Evolutionary conservation across 2,329 filamentous ascomycete species (phyloP).

Genomic region (Elsinoe perseae): DNA sequence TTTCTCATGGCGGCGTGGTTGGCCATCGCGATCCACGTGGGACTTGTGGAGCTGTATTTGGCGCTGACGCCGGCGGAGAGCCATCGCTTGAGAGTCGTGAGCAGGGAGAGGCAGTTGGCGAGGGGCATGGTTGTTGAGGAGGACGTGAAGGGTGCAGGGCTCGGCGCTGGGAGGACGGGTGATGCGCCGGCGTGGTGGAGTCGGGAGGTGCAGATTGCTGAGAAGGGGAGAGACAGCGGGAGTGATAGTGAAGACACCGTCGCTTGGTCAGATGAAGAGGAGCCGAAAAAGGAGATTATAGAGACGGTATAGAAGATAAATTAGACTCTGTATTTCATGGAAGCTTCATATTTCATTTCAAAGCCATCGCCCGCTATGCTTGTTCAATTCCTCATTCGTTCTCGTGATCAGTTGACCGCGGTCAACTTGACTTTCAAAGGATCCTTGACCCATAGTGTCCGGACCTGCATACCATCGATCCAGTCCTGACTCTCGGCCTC

Average conservation of each 20-base stretch:
- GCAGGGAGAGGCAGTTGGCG: slow-evolving; percentile 50
- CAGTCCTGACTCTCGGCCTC: slow-evolving; percentile 21
- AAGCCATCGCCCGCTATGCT: neutral
- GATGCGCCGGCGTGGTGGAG: slow-evolving; percentile 7
- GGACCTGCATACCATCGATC: slow-evolving; percentile 20
- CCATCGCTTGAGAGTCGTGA: slow-evolving; percentile 48
- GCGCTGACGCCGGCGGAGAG: slow-evolving; percentile 47
- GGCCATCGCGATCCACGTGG: slow-evolving; percentile 44
- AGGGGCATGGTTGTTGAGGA: slow-evolving; percentile 31
- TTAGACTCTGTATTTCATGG: neutral
- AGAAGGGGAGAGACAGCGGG: neutral
- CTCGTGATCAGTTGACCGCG: neutral
- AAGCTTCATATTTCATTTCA: neutral
- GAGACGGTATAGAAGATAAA: neutral
- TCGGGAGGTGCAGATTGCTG: neutral
- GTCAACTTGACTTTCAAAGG: slow-evolving; percentile 22
- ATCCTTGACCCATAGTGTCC: slow-evolving; percentile 25
- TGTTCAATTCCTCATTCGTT: neutral
- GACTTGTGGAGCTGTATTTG: slow-evolving; percentile 40
- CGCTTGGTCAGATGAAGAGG: neutral
- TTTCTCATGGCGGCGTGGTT: slow-evolving; percentile 51
- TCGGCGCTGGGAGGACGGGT: neutral
- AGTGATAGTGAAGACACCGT: neutral
- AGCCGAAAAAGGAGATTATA: neutral
- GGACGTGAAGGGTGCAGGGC: neutral